phyloP scores from a whole-genome alignment of 805 yeast genomes.

The Candida ficus region DNA sequence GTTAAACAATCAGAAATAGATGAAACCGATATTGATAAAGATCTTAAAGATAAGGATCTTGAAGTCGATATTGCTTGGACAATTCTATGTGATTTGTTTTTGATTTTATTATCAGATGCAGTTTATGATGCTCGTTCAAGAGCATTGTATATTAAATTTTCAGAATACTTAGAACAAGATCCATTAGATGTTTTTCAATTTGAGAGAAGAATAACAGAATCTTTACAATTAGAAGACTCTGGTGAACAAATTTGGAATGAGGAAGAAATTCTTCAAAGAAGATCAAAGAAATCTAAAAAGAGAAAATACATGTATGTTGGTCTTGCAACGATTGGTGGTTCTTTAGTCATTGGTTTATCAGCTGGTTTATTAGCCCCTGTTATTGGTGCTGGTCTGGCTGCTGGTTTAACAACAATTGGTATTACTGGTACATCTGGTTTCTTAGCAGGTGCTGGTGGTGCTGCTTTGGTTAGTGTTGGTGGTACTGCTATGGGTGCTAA shows the following conservation, averaged over 20 bases:
- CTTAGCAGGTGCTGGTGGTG: constrained; percentile 94
- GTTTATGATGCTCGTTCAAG: constrained; percentile 88
- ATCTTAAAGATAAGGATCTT: constrained; percentile 21
- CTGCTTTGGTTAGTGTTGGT: constrained; percentile 87
- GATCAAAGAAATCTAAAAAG: constrained; percentile 60
- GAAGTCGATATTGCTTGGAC: constrained; percentile 90
- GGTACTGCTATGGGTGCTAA: constrained; percentile 89
- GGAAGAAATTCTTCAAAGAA: constrained; percentile 56
- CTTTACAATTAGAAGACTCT: constrained; percentile 81
- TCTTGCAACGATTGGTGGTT: constrained; percentile 93
- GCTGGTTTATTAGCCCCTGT: constrained; percentile 97
- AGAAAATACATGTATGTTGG: constrained; percentile 84
- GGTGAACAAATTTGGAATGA: constrained; percentile 78
- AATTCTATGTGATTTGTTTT: constrained; percentile 81
- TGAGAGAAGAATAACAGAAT: constrained; percentile 85
- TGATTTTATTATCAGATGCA: constrained; percentile 75
- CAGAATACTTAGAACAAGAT: constrained; percentile 50
- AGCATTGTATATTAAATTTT: constrained; percentile 66
- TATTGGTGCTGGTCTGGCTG: constrained; percentile 97
- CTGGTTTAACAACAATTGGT: constrained; percentile 93
- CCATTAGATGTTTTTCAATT: constrained; percentile 78
- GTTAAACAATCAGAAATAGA: constrained; percentile 47
- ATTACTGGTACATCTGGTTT: constrained; percentile 91
- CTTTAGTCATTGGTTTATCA: constrained; percentile 86
- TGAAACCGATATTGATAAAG: constrained; percentile 5